phyloP scores from a whole-genome alignment of 768 basidiomycete genomes.

The Xerocomellus amylosporus region DNA sequence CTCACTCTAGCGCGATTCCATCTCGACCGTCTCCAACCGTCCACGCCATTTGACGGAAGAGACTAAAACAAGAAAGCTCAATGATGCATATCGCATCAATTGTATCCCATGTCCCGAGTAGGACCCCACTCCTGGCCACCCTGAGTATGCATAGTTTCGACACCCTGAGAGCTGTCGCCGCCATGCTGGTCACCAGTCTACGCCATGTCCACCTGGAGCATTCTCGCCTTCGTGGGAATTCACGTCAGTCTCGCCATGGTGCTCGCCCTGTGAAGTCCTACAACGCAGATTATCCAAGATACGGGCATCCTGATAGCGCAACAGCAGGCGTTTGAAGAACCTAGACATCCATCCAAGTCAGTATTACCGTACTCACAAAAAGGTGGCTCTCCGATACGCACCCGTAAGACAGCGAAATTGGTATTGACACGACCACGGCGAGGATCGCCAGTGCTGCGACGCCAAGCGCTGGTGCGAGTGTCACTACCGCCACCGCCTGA shows the following conservation, averaged over 20 bases:
- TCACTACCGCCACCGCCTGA: neutral
- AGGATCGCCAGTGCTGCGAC: conserved; percentile 19
- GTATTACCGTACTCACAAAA: neutral
- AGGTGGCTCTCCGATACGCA: neutral
- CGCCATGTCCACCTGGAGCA: neutral
- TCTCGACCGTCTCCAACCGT: no score
- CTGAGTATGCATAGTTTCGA: no score
- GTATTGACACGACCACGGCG: conserved; percentile 2
- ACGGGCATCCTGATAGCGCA: neutral
- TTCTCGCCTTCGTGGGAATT: neutral
- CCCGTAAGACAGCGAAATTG: conserved; percentile 11
- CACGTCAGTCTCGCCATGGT: neutral
- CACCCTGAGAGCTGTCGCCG: neutral
- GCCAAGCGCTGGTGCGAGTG: conserved; percentile 16
- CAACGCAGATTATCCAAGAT: neutral
- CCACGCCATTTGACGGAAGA: no score
- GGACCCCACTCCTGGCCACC: neutral
- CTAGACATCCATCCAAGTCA: conserved; percentile 1
- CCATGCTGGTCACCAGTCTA: no score
- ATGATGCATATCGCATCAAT: neutral
- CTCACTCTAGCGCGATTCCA: no score
- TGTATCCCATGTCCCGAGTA: neutral
- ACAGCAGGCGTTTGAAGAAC: neutral
- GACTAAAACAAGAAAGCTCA: neutral
- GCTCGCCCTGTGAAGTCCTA: no score